phyloP scores from a whole-genome alignment of 768 basidiomycete genomes.

The Guyanaporus albipodus region DNA sequence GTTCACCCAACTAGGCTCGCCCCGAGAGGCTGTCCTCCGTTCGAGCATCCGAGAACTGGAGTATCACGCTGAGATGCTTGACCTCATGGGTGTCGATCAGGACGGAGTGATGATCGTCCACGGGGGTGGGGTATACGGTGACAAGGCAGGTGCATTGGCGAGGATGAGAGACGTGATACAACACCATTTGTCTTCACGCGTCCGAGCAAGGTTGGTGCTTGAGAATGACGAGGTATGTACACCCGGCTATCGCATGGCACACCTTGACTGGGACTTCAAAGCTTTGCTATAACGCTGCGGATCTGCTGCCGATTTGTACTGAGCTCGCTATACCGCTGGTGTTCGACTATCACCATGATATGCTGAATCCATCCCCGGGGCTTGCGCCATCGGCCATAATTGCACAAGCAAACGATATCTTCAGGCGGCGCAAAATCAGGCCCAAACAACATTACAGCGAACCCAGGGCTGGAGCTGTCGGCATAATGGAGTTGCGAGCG shows the following conservation, averaged over 20 bases:
- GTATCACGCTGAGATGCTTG: constrained; percentile 88
- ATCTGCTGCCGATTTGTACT: constrained; percentile 81
- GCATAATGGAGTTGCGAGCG: constrained; percentile 80
- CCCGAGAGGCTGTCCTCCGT: constrained; percentile 66
- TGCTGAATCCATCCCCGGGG: constrained; percentile 53
- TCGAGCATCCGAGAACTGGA: constrained; percentile 75
- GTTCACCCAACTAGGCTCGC: constrained; percentile 79
- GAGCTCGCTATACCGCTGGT: constrained; percentile 75
- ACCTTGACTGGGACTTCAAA: constrained; percentile 14
- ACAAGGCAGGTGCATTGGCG: constrained; percentile 66
- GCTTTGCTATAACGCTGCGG: constrained; percentile 87
- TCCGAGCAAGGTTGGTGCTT: constrained; percentile 74
- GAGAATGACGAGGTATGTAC: constrained; percentile 84
- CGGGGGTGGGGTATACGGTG: constrained; percentile 79
- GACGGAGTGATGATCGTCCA: constrained; percentile 90
- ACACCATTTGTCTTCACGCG: constrained; percentile 52
- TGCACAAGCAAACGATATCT: constrained; percentile 69
- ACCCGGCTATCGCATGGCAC: neutral
- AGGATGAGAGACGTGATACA: constrained; percentile 71
- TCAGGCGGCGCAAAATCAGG: constrained; percentile 68
- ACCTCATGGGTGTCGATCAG: constrained; percentile 74
- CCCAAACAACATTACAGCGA: constrained; percentile 94
- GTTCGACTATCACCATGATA: constrained; percentile 83
- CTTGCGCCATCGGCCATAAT: constrained; percentile 65
- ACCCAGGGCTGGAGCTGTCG: constrained; percentile 78